These are phyloP conservation scores for Odonthalia washingtoniensis DNA, from an alignment of 31 red algal genomes.

Conservation along the genomic window DNA sequence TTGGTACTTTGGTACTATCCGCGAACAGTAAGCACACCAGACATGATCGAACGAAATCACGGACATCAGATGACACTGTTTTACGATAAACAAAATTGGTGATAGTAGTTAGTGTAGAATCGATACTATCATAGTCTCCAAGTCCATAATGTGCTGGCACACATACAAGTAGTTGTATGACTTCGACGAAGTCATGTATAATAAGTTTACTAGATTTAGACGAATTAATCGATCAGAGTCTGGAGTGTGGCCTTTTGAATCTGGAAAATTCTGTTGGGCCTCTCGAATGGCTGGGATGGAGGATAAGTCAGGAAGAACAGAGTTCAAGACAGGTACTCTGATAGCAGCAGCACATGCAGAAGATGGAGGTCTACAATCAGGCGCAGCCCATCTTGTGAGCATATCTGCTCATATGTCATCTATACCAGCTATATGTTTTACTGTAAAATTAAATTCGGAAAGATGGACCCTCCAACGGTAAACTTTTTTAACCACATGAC, in stretches of 20 bases:
- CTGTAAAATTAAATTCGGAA: conserved; percentile 49
- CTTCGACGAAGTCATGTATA: conserved; percentile 20
- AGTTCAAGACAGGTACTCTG: conserved; percentile 2
- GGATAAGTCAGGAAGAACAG: conserved; percentile 46
- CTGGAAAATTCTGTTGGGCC: neutral
- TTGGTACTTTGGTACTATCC: neutral
- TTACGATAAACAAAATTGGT: neutral
- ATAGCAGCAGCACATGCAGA: conserved; percentile 6
- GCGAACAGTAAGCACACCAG: conserved; percentile 33
- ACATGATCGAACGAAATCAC: conserved; percentile 28
- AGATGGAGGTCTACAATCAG: neutral
- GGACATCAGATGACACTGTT: conserved; percentile 40
- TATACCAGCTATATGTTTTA: conserved; percentile 32
- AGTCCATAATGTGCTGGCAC: conserved; percentile 48
- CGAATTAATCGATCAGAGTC: neutral
- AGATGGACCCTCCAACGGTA: conserved; percentile 40
- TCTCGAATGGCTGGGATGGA: conserved; percentile 26
- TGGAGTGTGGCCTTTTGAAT: neutral
- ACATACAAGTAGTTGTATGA: conserved; percentile 40
- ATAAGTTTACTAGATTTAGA: neutral
- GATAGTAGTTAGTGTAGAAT: conserved; percentile 8
- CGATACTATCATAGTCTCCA: conserved; percentile 28
- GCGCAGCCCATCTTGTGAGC: conserved; percentile 37
- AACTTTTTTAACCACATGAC: conserved; percentile 44
- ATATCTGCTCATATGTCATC: conserved; percentile 47